These are phyloP conservation scores for Periconia digitata DNA, from an alignment of 2,329 filamentous ascomycete genomes.

Conservation along the genomic window DNA sequence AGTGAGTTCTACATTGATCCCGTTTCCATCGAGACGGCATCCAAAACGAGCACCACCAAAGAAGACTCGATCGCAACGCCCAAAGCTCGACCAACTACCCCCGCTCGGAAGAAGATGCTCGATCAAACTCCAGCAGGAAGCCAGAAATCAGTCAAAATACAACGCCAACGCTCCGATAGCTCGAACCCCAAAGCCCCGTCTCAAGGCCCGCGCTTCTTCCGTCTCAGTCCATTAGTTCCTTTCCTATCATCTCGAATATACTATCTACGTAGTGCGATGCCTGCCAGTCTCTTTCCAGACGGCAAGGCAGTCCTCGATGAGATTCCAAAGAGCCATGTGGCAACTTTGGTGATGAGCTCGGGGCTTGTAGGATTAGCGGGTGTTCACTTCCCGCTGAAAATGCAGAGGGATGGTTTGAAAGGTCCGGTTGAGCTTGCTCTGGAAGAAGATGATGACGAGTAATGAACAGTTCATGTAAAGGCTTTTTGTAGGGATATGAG, in stretches of 20 bases:
- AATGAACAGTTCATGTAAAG: not conserved
- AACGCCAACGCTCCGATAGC: conserved; percentile 23
- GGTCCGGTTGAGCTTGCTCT: conserved; percentile 17
- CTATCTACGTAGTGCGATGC: conserved; percentile 28
- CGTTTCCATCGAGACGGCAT: conserved; percentile 16
- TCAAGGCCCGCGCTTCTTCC: conserved; percentile 34
- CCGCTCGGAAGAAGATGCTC: conserved; percentile 17
- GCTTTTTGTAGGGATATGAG: not conserved
- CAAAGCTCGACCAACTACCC: conserved; percentile 8
- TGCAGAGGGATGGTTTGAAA: conserved; percentile 15
- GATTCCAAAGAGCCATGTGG: conserved; percentile 31
- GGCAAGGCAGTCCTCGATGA: conserved; percentile 30
- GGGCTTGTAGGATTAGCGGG: conserved; percentile 37
- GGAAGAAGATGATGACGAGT: conserved; percentile 11
- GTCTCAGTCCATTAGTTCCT: conserved; percentile 32
- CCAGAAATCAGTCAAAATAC: conserved; percentile 13
- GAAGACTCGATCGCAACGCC: conserved; percentile 11
- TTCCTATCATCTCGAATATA: conserved; percentile 38
- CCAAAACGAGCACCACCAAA: conserved; percentile 4
- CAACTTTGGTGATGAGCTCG: conserved; percentile 35
- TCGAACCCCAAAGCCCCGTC: conserved; percentile 14
- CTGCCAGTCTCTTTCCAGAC: conserved; percentile 21
- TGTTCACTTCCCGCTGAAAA: conserved; percentile 20
- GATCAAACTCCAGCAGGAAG: conserved; percentile 4
- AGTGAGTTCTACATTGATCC: conserved; percentile 29